A percentile compares a stretch with the other conserved stretches of the same genome.
phyloP scores from a whole-genome alignment of 139 green algal genomes.

The Microglena sp. region DNA sequence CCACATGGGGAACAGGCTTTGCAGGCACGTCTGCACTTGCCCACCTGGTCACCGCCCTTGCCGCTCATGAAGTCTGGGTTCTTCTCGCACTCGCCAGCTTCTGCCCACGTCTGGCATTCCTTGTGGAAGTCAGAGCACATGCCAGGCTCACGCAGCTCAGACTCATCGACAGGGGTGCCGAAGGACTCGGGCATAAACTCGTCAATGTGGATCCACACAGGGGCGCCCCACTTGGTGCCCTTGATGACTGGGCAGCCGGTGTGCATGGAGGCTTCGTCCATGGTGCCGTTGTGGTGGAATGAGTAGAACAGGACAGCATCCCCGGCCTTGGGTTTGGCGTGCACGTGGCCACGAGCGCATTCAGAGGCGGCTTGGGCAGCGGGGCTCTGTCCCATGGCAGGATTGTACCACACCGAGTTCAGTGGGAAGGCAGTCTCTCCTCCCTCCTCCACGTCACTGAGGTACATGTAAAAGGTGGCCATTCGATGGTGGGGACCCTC shows the following conservation, averaged over 20 bases:
- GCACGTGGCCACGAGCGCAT: conserved; percentile 51
- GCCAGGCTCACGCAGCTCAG: conserved; percentile 1
- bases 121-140: conserved; percentile 4
- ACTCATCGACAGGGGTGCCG: neutral
- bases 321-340: conserved; percentile 40
- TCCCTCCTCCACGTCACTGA: conserved; percentile 39
- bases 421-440: conserved; percentile 51
- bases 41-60: too few relatives aligned
- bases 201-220: conserved; percentile 11
- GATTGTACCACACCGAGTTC: conserved; percentile 30
- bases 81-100: conserved; percentile 11
- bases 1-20: conserved; percentile 6
- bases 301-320: conserved; percentile 41
- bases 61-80: conserved; percentile 17
- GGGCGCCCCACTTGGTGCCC: conserved; percentile 20
- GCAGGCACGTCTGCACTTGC: conserved; percentile 14
- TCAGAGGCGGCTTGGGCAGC: conserved; percentile 30
- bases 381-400: conserved; percentile 19
- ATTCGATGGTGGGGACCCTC: conserved; percentile 30
- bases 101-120: conserved; percentile 4
- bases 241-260: conserved; percentile 61
- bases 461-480: conserved; percentile 63
- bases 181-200: conserved; percentile 4
- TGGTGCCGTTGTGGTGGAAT: too few relatives aligned
- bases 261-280: conserved; percentile 34